Conservation (phyloP, 2,329 filamentous ascomycete species). For the Arthrobotrys musiformis region DNA sequence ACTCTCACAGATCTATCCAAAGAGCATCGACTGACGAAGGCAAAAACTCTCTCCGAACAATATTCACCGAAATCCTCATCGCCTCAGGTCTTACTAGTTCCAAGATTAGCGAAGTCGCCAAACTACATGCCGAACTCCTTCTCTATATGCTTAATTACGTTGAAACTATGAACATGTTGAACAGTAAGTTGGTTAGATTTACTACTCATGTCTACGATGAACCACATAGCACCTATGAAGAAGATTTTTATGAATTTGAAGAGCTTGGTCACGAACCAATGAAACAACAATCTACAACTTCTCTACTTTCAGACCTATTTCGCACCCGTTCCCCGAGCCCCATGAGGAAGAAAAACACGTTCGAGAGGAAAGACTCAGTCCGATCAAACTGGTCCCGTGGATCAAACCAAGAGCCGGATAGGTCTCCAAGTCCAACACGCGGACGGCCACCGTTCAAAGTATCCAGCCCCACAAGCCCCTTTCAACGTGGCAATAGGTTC, state of each 20-base stretch:
- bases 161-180: slow-evolving; percentile 23
- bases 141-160: slow-evolving; percentile 46
- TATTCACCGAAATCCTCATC: slow-evolving; percentile 44
- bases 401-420: neutral
- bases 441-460: slow-evolving; percentile 29
- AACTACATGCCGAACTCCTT: slow-evolving; percentile 38
- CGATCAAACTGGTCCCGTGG: no score
- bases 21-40: slow-evolving; percentile 28
- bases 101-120: slow-evolving; percentile 54
- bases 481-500: neutral
- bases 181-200: slow-evolving; percentile 36
- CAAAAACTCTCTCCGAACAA: slow-evolving; percentile 38
- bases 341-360: slow-evolving; percentile 1
- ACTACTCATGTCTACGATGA: neutral
- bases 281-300: neutral
- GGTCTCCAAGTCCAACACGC: slow-evolving; percentile 53
- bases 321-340: neutral
- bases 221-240: neutral
- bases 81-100: slow-evolving; percentile 51
- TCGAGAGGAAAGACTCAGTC: neutral
- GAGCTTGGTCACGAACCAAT: neutral
- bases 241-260: slow-evolving; percentile 1
- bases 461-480: neutral
- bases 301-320: neutral
- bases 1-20: slow-evolving; percentile 31